Percentiles rank a stretch among this genome's conserved stretches.
phyloP scores from a whole-genome alignment of 106 monocot species.

The Ottelia alismoides region DNA sequence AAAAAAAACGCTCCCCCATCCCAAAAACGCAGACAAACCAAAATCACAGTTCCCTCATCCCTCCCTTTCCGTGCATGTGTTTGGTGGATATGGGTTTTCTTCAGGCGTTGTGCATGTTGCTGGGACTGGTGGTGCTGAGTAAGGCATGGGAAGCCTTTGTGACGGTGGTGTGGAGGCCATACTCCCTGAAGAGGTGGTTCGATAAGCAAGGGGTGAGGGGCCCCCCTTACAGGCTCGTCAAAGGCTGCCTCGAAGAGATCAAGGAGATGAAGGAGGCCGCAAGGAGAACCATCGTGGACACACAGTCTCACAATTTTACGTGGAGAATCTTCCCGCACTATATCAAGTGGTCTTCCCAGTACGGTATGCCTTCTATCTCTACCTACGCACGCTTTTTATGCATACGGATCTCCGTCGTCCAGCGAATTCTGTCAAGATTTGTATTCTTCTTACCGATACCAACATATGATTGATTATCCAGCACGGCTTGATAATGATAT shows the following conservation, averaged over 20 bases:
- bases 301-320: slow-evolving; percentile 5
- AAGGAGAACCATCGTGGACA: background rate
- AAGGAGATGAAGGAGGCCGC: slow-evolving; percentile 7
- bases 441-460: no score
- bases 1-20: no score
- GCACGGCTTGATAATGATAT: background rate
- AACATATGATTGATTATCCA: no score
- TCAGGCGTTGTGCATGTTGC: background rate
- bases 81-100: slow-evolving; percentile 4
- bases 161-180: slow-evolving; percentile 4
- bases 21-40: no score
- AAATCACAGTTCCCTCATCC: no score
- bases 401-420: no score
- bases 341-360: slow-evolving; percentile 8
- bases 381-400: background rate
- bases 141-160: background rate
- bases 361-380: slow-evolving; percentile 15
- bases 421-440: no score
- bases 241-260: slow-evolving; percentile 8
- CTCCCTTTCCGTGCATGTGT: no score
- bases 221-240: slow-evolving; percentile 5
- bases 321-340: slow-evolving; percentile 18
- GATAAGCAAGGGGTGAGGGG: slow-evolving; percentile 15
- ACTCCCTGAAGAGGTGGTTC: slow-evolving; percentile 2
- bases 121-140: background rate